Evolutionary conservation across 345 rosid genomes (phyloP).

Genomic region (Triadica sebifera): DNA sequence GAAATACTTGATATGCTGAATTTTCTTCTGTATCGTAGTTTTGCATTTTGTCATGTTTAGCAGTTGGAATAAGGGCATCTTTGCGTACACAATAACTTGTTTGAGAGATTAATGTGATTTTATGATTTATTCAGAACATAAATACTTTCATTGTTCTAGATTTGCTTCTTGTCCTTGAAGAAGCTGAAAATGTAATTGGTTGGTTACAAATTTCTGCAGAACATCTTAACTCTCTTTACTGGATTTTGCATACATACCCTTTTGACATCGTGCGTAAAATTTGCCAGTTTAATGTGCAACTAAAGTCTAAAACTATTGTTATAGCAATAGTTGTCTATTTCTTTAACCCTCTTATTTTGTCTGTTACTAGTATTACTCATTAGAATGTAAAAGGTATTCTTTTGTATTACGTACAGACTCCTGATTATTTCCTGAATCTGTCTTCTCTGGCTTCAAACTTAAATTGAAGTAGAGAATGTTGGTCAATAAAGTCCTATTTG

Average conservation of each 20-base stretch:
- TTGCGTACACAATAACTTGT: background rate
- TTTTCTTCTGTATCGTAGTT: background rate
- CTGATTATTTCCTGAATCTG: background rate
- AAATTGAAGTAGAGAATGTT: background rate
- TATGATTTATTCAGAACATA: background rate
- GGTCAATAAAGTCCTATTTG: background rate
- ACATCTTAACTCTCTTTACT: background rate
- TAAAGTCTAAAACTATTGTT: background rate
- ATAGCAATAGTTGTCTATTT: background rate
- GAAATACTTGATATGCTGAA: background rate
- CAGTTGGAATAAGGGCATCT: background rate
- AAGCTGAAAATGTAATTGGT: background rate
- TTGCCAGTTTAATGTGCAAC: background rate
- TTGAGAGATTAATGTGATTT: background rate
- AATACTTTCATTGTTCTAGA: background rate
- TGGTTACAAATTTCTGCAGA: background rate
- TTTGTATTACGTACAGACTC: background rate
- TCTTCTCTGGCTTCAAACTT: constrained; percentile 5
- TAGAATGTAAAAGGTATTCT: background rate
- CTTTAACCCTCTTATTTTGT: background rate
- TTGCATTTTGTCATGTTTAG: background rate
- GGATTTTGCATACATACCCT: background rate
- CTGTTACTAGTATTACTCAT: background rate
- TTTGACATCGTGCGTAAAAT: background rate
- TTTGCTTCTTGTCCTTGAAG: background rate